Evolutionary conservation across 805 yeast species (phyloP).

Genomic region (Kodamaea nitidulidarum): DNA sequence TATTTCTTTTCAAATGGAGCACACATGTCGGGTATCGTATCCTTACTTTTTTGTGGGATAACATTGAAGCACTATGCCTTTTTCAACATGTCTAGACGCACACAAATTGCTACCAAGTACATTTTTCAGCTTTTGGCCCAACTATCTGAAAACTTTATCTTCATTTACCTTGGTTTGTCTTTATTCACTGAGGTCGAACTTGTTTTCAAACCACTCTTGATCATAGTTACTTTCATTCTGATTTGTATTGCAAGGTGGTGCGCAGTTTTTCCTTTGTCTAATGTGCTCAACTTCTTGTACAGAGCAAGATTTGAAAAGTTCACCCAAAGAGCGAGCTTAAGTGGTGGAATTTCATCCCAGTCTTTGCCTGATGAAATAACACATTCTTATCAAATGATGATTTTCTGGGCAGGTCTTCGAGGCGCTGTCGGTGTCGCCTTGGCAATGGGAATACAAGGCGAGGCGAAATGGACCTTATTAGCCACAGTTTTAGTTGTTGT

Average conservation of each 20-base stretch:
- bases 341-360: constrained; percentile 40
- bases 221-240: constrained; percentile 83
- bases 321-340: constrained; percentile 21
- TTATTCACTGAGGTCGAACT: constrained; percentile 93
- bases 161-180: constrained; percentile 90
- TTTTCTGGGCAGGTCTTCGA: constrained; percentile 97
- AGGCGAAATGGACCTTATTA: constrained; percentile 76
- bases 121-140: constrained; percentile 93
- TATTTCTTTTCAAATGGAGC: constrained; percentile 98
- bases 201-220: constrained; percentile 88
- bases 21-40: constrained; percentile 98
- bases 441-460: constrained; percentile 97
- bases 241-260: constrained; percentile 96
- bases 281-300: constrained; percentile 74
- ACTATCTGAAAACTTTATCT: constrained; percentile 92
- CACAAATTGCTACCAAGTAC: constrained; percentile 94
- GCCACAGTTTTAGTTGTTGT: constrained; percentile 97
- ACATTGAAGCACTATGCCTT: constrained; percentile 96
- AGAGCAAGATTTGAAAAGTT: constrained; percentile 50
- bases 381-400: constrained; percentile 96
- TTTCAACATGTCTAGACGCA: constrained; percentile 94
- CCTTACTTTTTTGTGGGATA: constrained; percentile 91
- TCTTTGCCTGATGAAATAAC: constrained; percentile 82
- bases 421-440: constrained; percentile 99
- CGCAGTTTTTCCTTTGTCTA: constrained; percentile 92